These are phyloP conservation scores for Abrus precatorius DNA, from an alignment of 306 rosid species.

Conservation along the genomic window DNA sequence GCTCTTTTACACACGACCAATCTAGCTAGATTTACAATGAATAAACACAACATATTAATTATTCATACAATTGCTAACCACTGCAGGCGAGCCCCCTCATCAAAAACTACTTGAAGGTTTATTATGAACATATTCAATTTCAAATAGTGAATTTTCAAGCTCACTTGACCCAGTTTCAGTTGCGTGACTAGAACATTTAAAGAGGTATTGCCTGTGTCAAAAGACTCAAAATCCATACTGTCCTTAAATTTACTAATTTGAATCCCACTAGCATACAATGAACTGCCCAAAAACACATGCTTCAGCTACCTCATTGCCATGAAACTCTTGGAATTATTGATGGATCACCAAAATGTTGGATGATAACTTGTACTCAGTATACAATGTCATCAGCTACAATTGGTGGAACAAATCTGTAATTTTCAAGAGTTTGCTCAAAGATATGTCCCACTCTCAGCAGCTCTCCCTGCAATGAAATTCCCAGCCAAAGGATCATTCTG, in stretches of 20 bases:
- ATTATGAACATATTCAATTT: constrained; percentile 25
- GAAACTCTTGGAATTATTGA: constrained; percentile 31
- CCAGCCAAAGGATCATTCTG: constrained; percentile 33
- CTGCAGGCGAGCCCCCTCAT: not conserved
- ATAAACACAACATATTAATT: constrained; percentile 17
- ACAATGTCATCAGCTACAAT: constrained; percentile 59
- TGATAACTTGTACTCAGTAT: constrained; percentile 27
- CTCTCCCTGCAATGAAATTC: constrained; percentile 66
- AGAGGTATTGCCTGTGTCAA: constrained; percentile 25
- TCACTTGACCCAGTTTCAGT: constrained; percentile 21
- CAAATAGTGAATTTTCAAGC: constrained; percentile 33
- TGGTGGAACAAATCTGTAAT: constrained; percentile 86
- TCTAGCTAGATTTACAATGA: constrained; percentile 41
- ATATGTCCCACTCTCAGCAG: constrained; percentile 90
- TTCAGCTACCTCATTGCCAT: constrained; percentile 26
- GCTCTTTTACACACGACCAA: constrained; percentile 32
- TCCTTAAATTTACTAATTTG: constrained; percentile 11
- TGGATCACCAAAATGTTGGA: constrained; percentile 19
- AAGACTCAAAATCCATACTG: constrained; percentile 34
- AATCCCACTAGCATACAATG: not conserved
- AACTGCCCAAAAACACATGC: constrained; percentile 38
- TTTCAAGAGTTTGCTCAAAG: constrained; percentile 89
- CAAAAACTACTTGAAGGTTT: constrained; percentile 16
- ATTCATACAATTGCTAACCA: constrained; percentile 27
- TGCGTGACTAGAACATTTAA: constrained; percentile 26